phyloP scores from a whole-genome alignment of 768 basidiomycete genomes.

The Tylopilus sp. region DNA sequence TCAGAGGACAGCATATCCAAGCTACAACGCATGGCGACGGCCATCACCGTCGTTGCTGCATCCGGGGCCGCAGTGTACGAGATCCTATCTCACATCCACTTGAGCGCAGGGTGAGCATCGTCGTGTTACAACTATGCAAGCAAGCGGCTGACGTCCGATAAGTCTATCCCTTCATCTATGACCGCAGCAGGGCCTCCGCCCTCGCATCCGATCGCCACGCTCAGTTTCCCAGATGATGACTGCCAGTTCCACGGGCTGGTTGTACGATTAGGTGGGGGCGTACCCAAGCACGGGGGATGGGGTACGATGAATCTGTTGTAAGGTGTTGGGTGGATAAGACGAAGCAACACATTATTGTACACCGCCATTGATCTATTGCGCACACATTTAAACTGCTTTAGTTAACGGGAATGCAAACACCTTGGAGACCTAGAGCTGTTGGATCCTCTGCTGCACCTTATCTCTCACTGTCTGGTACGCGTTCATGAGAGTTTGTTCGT shows the following conservation, averaged over 20 bases:
- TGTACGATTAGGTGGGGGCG: conserved; percentile 13
- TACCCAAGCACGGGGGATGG: not conserved
- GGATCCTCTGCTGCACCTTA: conserved; percentile 79
- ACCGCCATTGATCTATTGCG: conserved; percentile 1
- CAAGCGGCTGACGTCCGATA: conserved; percentile 4
- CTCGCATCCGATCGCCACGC: not conserved
- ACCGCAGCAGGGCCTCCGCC: not conserved
- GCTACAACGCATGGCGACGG: conserved; percentile 24
- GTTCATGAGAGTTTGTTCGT: conserved; percentile 93
- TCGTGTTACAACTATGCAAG: not conserved
- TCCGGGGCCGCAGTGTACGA: conserved; percentile 32
- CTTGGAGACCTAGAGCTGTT: conserved; percentile 51
- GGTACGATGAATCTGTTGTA: conserved; percentile 10
- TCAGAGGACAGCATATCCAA: conserved; percentile 23
- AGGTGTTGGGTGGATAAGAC: not conserved
- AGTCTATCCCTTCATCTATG: conserved; percentile 14
- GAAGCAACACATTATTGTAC: conserved; percentile 3
- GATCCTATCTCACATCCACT: conserved; percentile 16
- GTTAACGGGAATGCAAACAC: not conserved
- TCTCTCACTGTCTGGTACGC: conserved; percentile 91
- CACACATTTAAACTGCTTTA: not conserved
- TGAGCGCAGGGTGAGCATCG: conserved; percentile 19
- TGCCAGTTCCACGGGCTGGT: conserved; percentile 2
- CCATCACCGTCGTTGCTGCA: conserved; percentile 30
- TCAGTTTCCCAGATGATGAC: not conserved